Evolutionary conservation across 1,139 yeast species (phyloP), one percentile per base, ranked within the genome.

Genomic region (Candida dubliniensis): DNA sequence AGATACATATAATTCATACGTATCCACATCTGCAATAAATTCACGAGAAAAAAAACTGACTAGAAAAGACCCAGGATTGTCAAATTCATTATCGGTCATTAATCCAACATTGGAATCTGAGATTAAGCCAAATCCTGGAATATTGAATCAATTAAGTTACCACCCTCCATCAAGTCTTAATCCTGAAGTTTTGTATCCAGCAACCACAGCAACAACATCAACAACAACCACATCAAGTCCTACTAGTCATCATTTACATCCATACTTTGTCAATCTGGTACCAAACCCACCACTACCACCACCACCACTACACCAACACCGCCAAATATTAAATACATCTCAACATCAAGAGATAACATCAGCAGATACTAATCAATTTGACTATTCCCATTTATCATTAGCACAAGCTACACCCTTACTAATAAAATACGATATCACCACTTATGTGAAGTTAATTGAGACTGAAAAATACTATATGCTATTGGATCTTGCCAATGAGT

Each of bases 401-500:
- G 25, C 3, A 8, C 44, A 38, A 11, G 12, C 37, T 7, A 41
- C 31, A n/a, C 18, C 33, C 11, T 24, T 31, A 12, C 41, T 36
- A 8, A 8, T 36, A 10, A 25, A 29, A 24, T 37, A 36, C 23
- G 40, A 39, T 12, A 31, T 38, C 38, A 5, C 24, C 38, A 36
- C 25, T 1, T 64, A 58, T 43, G 56, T 63, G n/a, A 50, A 54
- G 27, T 47, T 67, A 31, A 53, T 71, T 18, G 70, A 66, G 34
- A 49, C 52, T 12, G 72, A 71, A 43, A 63, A 62, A 43, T 69
- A 67, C 46, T 64, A 63, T 50, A 70, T 75, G 75, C 45, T 71
- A 8, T 57, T 72, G 12, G 78, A 73, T 51, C 52, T 70, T 25
- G 67, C 71, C 45, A 72, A 72, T 44, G 77, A 68, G 23, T 47